Evolutionary conservation across 1,139 yeast genomes (phyloP).

Genomic region (Geotrichum candidum): DNA sequence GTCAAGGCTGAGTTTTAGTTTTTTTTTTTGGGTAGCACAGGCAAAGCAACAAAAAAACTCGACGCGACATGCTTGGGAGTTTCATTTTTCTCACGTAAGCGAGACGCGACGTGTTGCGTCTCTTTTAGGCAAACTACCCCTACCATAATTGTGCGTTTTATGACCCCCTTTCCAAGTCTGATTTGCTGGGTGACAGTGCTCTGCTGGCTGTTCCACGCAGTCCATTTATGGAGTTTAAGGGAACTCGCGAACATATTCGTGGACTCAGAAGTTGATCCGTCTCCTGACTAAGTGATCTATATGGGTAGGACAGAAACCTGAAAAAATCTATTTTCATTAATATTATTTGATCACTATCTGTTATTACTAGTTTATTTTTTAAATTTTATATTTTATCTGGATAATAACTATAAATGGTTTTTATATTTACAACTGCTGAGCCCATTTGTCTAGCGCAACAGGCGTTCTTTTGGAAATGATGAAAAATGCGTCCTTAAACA

Average conservation of each 20-base stretch:
- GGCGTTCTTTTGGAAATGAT: constrained; percentile 40
- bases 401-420: background rate
- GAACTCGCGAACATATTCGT: too few species aligned
- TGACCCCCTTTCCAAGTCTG: too few species aligned
- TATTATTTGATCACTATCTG: background rate
- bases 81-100: background rate
- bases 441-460: constrained; percentile 49
- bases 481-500: constrained; percentile 46
- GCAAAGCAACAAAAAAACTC: background rate
- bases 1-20: background rate
- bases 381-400: background rate
- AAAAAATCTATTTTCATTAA: background rate
- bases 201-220: too few species aligned
- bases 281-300: too few species aligned
- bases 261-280: too few species aligned
- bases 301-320: too few species aligned
- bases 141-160: too few species aligned
- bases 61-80: background rate
- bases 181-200: too few species aligned
- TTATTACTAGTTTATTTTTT: background rate
- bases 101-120: background rate
- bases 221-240: too few species aligned
- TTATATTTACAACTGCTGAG: constrained; percentile 29
- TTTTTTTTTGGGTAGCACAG: background rate
- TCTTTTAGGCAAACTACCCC: background rate